phyloP scores from a whole-genome alignment of 495 filamentous ascomycete genomes.

The Aspergillus coremiiformis region DNA sequence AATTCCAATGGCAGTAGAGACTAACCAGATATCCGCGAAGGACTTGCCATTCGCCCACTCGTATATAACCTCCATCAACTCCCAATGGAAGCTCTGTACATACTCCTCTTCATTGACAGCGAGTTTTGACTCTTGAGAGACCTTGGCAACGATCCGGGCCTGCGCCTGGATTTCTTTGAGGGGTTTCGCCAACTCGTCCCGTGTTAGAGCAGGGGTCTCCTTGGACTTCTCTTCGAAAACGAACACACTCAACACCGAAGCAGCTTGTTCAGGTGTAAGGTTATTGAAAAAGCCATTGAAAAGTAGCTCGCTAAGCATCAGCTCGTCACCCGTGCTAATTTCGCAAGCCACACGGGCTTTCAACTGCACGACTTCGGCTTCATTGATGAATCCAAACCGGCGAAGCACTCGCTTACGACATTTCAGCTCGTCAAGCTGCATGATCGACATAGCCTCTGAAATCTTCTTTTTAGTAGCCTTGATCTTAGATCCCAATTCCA shows the following conservation, averaged over 20 bases:
- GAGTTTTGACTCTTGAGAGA: constrained; percentile 88
- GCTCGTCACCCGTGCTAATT: constrained; percentile 87
- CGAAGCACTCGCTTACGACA: constrained; percentile 92
- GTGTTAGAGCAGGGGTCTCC: constrained; percentile 51
- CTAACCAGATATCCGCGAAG: constrained; percentile 94
- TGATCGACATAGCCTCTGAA: constrained; percentile 67
- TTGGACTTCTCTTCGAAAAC: constrained; percentile 94
- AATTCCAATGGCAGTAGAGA: background rate
- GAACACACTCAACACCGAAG: constrained; percentile 81
- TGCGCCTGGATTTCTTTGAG: constrained; percentile 77
- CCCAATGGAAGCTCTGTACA: constrained; percentile 73
- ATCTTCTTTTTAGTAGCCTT: constrained; percentile 85
- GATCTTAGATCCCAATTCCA: constrained; percentile 66
- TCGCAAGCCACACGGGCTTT: constrained; percentile 96
- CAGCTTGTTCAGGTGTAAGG: constrained; percentile 75
- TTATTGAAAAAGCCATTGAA: constrained; percentile 99
- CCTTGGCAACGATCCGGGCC: constrained; percentile 80
- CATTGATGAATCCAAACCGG: constrained; percentile 92
- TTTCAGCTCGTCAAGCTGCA: constrained; percentile 93
- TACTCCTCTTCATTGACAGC: constrained; percentile 90
- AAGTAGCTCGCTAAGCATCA: constrained; percentile 83
- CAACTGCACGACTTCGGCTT: constrained; percentile 84
- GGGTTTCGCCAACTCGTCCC: constrained; percentile 78
- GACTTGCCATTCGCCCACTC: constrained; percentile 88
- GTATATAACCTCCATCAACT: constrained; percentile 93